Evolutionary conservation across 495 filamentous ascomycete species (phyloP).

Genomic region (Penicillium diatomitis): DNA sequence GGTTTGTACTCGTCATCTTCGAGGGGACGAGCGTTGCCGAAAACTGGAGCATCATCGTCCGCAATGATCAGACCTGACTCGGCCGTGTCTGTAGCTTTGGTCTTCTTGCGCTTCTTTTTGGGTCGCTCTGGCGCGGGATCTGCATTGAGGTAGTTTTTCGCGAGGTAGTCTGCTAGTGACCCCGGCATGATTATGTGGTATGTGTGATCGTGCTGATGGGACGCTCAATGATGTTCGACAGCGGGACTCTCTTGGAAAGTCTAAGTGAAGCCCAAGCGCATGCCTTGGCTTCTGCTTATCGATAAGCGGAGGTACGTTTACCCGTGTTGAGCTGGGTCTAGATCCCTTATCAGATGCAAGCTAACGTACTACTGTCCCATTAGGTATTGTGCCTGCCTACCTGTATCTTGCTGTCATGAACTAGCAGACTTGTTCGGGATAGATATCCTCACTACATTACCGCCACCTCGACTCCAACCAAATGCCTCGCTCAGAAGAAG

Average conservation of each 20-base stretch:
- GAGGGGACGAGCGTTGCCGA: slow-evolving; percentile 38
- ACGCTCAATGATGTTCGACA: neutral
- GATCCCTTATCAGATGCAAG: neutral
- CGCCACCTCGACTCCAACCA: neutral
- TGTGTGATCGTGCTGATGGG: neutral
- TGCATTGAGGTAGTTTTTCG: slow-evolving; percentile 85
- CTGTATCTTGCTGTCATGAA: no score
- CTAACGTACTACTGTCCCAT: neutral
- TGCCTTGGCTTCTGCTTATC: slow-evolving; percentile 11
- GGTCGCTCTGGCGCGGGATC: slow-evolving; percentile 51
- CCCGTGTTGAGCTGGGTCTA: slow-evolving; percentile 10
- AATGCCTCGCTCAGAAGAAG: slow-evolving; percentile 77
- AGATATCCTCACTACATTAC: no score
- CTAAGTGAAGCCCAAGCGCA: neutral
- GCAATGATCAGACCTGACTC: slow-evolving; percentile 68
- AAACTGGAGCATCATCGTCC: slow-evolving; percentile 79
- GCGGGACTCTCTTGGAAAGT: slow-evolving; percentile 1
- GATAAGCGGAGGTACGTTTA: slow-evolving; percentile 16
- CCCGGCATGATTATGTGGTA: slow-evolving; percentile 12
- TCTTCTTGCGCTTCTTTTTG: slow-evolving; percentile 75
- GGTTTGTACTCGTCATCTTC: slow-evolving; percentile 39
- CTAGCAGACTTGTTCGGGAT: no score
- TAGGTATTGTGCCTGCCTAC: no score
- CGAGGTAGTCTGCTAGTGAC: slow-evolving; percentile 79
- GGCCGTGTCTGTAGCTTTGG: slow-evolving; percentile 52